Evolutionary conservation across 202 grass and related monocot species (phyloP), one percentile per base, ranked within the genome.

Genomic region (Carex sylvatica): DNA sequence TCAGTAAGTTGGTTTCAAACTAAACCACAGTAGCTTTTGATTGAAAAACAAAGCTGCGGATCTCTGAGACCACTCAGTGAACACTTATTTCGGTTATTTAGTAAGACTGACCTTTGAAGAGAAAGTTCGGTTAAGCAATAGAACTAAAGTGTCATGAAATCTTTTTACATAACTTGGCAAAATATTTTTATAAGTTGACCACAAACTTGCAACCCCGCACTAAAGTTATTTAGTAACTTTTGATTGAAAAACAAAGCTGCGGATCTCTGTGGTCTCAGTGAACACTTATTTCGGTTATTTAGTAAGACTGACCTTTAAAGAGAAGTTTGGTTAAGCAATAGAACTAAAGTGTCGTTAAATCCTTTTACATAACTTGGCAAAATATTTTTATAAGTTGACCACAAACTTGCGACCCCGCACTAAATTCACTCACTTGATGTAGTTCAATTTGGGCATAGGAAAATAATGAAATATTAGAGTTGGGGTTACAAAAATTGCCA

Each of bases 1-100:
- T 79, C 91, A 98, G 96, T 98, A 83, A 90, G 90, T 87, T 83
- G 22, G 68, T 78, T 74, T 44, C 61, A 15, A 75, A 76, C 13
- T 74, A 40, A 60, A 44, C 19, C 35, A 35, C 33, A n/a, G 13
- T 65, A 78, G 10, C 79, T 30, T 52, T 51, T 49, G 1, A 87
- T 5, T 76, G 61, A 77, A 44, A 77, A 61, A 18, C 5, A 47
- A 30, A n/a, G 51, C 9, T 22, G 16, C 22, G 6, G 23, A 75
- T 59, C 1, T 72, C 14, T 55, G 49, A 33, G 26, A 1, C 38
- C 26, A n/a, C n/a, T 58, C 6, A 59, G 16, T 77, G 28, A 33
- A 20, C 28, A 38, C 6, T 74, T 72, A 0, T 40, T 77, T 83
- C 65, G 9, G 5, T 84, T 70, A 40, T 65, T 84, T 85, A 74